Evolutionary conservation across 768 basidiomycete species (phyloP), one percentile per base, ranked within the genome.

Genomic region (Lactifluus pinguis): DNA sequence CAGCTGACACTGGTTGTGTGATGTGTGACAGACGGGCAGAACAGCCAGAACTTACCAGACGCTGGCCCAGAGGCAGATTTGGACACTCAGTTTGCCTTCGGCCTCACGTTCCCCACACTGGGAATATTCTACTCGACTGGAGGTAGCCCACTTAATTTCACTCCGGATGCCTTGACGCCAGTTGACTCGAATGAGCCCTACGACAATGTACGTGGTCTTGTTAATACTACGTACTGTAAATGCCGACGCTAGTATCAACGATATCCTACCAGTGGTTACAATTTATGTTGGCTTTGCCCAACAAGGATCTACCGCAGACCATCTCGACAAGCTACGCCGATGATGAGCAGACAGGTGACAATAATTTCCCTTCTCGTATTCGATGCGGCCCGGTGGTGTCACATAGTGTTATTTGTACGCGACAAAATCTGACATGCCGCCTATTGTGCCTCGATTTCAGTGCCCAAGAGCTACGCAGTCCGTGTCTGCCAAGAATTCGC

Each of bases 251-350:
- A 7, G 34, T 2, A 6, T 25, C 6, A 17, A 39, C 14, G 11
- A 25, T 49, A 29, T 34, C 36, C 4, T 44, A 10, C 17, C 19
- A 85, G 76, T 89, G 87, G 87, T 72, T 89, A 15, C 76, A 84
- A 45, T 83, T 78, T 59, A 68, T 87, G 25, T 25, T 25, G 25
- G 25, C 63, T 13, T 77, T 51, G 34, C 49, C 21, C 29, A 7
- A 80, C 25, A 53, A 72, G 10, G 68, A 74, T 42, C 69, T 79
- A 2, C 85, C 86, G 14, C 77, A 81, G 63, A 75, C 81, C 6
- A 86, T 90, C 44, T 85, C 85, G 0, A 88, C 85, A 0, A 86
- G 84, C 64, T 89, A 89, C 68, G 84, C 79, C 4, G 87, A 89
- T 50, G 78, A 82, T 60, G 88, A 90, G 58, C 86, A 86, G 68